phyloP scores from a whole-genome alignment of 352 stramenopile genomes.

The Phytophthora agathidicida region DNA sequence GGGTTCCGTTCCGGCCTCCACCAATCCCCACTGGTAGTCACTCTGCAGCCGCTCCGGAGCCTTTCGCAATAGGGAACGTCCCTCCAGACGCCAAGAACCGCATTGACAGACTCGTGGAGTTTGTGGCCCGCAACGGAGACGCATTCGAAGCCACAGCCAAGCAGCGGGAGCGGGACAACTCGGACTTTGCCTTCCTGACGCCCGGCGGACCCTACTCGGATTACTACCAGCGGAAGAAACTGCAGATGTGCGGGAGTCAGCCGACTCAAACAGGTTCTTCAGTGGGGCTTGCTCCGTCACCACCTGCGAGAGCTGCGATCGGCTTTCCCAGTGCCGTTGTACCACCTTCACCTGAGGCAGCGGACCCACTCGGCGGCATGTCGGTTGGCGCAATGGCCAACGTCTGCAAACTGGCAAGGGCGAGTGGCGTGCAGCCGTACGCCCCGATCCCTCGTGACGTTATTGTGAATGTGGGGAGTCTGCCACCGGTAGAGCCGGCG shows the following conservation, averaged over 20 bases:
- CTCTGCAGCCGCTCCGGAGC: slow-evolving; percentile 2
- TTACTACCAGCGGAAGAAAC: slow-evolving; percentile 62
- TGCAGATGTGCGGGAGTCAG: slow-evolving; percentile 25
- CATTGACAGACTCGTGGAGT: slow-evolving; percentile 66
- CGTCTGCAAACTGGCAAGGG: slow-evolving; percentile 48
- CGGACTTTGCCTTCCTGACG: slow-evolving; percentile 60
- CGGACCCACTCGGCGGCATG: slow-evolving; percentile 27
- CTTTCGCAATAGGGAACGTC: slow-evolving; percentile 12
- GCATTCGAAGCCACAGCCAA: slow-evolving; percentile 57
- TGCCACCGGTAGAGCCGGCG: slow-evolving; percentile 49
- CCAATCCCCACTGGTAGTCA: neutral
- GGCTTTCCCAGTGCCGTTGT: neutral
- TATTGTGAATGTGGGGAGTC: slow-evolving; percentile 31
- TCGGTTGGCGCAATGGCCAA: slow-evolving; percentile 62
- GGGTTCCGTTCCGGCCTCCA: slow-evolving; percentile 16
- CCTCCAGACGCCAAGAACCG: slow-evolving; percentile 51
- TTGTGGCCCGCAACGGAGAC: slow-evolving; percentile 59
- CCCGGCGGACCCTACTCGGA: slow-evolving; percentile 48
- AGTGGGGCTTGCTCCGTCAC: neutral
- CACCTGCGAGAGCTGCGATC: slow-evolving; percentile 4
- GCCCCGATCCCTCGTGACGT: slow-evolving; percentile 45
- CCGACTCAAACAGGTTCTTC: neutral
- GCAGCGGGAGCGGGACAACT: slow-evolving; percentile 55
- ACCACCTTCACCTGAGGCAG: neutral
- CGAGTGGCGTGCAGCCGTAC: slow-evolving; percentile 46